phyloP scores from a whole-genome alignment of 2,329 filamentous ascomycete species.

The Cladophialophora chaetospira region DNA sequence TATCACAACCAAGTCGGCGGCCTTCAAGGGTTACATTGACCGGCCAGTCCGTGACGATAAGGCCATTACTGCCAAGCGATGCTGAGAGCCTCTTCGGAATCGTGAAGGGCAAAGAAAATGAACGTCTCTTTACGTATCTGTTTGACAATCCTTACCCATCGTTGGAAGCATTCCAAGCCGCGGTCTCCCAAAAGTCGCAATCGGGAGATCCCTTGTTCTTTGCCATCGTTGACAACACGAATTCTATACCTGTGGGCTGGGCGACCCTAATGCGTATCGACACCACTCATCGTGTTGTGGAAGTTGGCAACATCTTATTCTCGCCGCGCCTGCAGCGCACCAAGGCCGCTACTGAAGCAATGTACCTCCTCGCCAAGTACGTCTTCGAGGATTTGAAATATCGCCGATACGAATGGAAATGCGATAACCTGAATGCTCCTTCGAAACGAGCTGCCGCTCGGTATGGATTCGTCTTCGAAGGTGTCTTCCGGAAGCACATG shows the following conservation, averaged over 20 bases:
- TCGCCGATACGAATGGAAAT: conserved; percentile 66
- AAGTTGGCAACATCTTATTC: conserved; percentile 61
- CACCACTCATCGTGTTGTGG: conserved; percentile 53
- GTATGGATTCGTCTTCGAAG: conserved; percentile 62
- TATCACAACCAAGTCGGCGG: conserved; percentile 14
- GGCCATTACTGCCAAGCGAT: conserved; percentile 36
- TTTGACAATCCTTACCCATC: conserved; percentile 40
- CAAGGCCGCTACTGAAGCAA: conserved; percentile 58
- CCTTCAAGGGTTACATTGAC: conserved; percentile 18
- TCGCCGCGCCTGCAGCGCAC: conserved; percentile 55
- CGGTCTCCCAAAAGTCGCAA: conserved; percentile 32
- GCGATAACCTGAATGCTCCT: conserved; percentile 57
- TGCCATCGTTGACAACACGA: conserved; percentile 44
- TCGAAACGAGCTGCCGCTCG: conserved; percentile 58
- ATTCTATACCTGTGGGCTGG: conserved; percentile 46
- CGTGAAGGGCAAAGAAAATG: conserved; percentile 34
- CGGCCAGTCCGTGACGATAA: conserved; percentile 37
- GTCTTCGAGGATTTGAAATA: conserved; percentile 59
- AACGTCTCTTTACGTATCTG: conserved; percentile 48
- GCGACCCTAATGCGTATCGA: conserved; percentile 50
- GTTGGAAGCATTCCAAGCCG: conserved; percentile 36
- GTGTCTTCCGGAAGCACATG: conserved; percentile 63
- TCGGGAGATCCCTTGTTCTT: conserved; percentile 48
- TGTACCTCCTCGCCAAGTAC: conserved; percentile 58
- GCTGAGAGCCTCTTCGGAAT: conserved; percentile 37